Conservation (phyloP, 129 eudicot genomes). For the Lonicera japonica region DNA sequence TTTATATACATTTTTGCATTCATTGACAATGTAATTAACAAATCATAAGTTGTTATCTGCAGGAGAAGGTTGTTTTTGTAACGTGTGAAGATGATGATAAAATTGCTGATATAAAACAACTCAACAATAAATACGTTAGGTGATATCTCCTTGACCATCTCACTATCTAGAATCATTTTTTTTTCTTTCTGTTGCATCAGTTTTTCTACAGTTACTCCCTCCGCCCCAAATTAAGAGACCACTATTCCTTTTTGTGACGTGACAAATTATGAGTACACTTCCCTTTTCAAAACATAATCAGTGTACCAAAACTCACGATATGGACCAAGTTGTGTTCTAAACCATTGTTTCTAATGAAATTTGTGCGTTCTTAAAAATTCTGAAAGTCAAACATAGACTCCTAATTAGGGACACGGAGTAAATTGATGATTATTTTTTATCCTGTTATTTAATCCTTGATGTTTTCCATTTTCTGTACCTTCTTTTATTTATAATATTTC, state of each 20-base stretch:
- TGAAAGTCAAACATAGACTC: no score
- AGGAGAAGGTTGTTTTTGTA: constrained; percentile 94
- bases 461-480: neutral
- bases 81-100: constrained; percentile 92
- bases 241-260: no score
- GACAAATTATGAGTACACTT: no score
- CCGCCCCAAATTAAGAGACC: no score
- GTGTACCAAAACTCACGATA: no score
- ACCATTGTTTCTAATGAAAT: no score
- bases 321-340: no score
- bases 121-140: constrained; percentile 74
- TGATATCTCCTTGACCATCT: constrained; percentile 15
- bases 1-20: neutral
- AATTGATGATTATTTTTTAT: neutral
- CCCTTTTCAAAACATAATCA: no score
- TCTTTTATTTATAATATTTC: constrained; percentile 8
- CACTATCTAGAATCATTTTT: neutral
- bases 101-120: constrained; percentile 40
- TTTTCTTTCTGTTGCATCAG: neutral
- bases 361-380: no score
- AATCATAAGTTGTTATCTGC: constrained; percentile 16
- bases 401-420: no score
- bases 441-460: neutral
- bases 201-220: no score
- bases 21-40: constrained; percentile 5